Evolutionary conservation across 2,329 filamentous ascomycete genomes (phyloP).

Genomic region (Alternaria longipes): DNA sequence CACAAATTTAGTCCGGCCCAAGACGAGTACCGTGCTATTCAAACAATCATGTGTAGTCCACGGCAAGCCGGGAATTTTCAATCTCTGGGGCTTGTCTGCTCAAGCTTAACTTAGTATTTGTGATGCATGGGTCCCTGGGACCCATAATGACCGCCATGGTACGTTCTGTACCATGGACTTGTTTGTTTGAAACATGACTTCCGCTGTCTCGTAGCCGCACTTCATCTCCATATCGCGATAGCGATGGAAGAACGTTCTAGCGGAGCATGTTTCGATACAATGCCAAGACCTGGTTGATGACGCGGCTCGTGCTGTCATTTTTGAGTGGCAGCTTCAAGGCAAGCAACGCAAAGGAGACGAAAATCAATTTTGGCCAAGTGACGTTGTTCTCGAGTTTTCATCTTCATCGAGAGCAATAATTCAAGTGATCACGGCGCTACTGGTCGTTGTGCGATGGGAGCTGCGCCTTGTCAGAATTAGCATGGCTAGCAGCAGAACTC

Average conservation of each 20-base stretch:
- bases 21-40: background rate
- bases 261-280: background rate
- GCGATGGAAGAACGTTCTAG: background rate
- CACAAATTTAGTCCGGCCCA: background rate
- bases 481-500: background rate
- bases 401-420: background rate
- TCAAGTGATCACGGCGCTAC: background rate
- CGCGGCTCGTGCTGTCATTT: background rate
- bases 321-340: background rate
- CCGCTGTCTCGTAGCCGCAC: background rate
- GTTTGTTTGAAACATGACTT: background rate
- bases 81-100: background rate
- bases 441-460: background rate
- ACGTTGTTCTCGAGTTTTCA: background rate
- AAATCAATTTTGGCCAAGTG: background rate
- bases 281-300: background rate
- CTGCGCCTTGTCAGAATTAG: background rate
- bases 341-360: background rate
- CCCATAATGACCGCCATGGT: background rate
- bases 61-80: background rate
- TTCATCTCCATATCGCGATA: background rate
- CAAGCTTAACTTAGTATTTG: background rate
- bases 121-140: background rate
- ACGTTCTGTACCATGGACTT: background rate
- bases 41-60: background rate